A percentile compares a stretch with the other conserved stretches of the same genome.
These are phyloP conservation scores for Andalucia godoyi DNA, from an alignment of 78 protist genomes.

Conservation along the genomic window DNA sequence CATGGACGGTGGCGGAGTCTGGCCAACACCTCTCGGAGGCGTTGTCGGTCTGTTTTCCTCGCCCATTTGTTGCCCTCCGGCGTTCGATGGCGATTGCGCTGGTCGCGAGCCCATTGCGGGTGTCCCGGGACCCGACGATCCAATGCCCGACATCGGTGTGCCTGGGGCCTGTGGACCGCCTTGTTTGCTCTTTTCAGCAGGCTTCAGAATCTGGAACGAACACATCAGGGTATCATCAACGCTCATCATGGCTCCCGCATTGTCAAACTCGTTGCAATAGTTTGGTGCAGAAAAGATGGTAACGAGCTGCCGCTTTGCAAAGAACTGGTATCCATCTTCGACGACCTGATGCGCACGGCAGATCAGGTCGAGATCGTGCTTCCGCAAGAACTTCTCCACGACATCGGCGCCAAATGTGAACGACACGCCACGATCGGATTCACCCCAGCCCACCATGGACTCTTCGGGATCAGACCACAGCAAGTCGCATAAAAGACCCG, in stretches of 20 bases:
- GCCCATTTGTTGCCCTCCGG: too few relatives aligned
- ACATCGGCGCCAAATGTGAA: conserved; percentile 94
- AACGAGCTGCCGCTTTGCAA: conserved; percentile 92
- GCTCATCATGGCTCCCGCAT: conserved; percentile 94
- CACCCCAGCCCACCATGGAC: conserved; percentile 90
- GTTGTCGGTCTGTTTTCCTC: too few relatives aligned
- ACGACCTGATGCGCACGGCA: conserved; percentile 95
- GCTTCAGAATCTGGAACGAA: conserved; percentile 84
- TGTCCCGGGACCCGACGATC: too few relatives aligned
- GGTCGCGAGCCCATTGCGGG: too few relatives aligned
- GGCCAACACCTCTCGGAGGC: too few relatives aligned
- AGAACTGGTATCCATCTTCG: conserved; percentile 97
- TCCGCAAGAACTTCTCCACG: conserved; percentile 71
- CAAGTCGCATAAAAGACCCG: conserved; percentile 95
- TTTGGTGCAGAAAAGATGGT: conserved; percentile 97
- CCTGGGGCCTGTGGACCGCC: too few relatives aligned
- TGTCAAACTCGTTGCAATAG: conserved; percentile 97
- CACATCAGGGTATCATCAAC: conserved; percentile 97
- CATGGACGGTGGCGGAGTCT: too few relatives aligned
- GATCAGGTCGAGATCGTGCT: conserved; percentile 90
- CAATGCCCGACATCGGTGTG: too few relatives aligned
- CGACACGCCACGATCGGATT: conserved; percentile 97
- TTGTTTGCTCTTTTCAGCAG: too few relatives aligned
- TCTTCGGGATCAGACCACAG: conserved; percentile 97
- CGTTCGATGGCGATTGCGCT: too few relatives aligned